Percentiles rank a stretch among this genome's conserved stretches.
Evolutionary conservation across 148 eudicot species (phyloP).

Genomic region (Pharnaceum exiguum): DNA sequence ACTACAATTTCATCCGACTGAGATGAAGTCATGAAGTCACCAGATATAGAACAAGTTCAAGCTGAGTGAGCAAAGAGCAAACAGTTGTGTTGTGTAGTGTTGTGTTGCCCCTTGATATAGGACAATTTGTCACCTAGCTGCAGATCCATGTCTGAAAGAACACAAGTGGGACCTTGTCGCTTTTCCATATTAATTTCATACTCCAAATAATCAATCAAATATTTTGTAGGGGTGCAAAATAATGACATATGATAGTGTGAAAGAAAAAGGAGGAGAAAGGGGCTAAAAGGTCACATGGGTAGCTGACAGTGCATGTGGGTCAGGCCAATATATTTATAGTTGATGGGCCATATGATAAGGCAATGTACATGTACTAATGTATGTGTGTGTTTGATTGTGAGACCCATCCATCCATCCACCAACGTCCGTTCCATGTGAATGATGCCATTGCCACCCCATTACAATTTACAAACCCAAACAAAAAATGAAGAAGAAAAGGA

Average conservation of each 20-base stretch:
- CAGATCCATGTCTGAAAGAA: conserved; percentile 9
- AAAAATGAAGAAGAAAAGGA: conserved; percentile 2
- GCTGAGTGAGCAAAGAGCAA: neutral
- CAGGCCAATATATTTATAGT: neutral
- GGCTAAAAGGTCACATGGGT: conserved; percentile 16
- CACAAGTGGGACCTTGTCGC: conserved; percentile 20
- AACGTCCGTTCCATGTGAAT: conserved; percentile 22
- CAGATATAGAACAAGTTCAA: neutral
- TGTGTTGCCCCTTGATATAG: conserved; percentile 9
- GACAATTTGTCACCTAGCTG: conserved; percentile 25
- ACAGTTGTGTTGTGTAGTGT: neutral
- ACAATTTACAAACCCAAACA: conserved; percentile 25
- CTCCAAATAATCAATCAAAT: neutral
- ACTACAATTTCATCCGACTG: too few species aligned
- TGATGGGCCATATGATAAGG: neutral
- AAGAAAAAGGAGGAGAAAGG: neutral
- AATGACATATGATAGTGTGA: neutral
- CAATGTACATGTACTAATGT: neutral
- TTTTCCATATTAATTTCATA: neutral
- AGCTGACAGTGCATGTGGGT: conserved; percentile 24
- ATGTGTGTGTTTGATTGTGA: conserved; percentile 7
- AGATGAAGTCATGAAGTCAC: too few species aligned
- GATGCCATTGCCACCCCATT: conserved; percentile 16
- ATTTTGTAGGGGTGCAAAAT: neutral
- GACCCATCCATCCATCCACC: conserved; percentile 19